Evolutionary conservation across 768 basidiomycete species (phyloP).

Genomic region (Leccinum variicolor): DNA sequence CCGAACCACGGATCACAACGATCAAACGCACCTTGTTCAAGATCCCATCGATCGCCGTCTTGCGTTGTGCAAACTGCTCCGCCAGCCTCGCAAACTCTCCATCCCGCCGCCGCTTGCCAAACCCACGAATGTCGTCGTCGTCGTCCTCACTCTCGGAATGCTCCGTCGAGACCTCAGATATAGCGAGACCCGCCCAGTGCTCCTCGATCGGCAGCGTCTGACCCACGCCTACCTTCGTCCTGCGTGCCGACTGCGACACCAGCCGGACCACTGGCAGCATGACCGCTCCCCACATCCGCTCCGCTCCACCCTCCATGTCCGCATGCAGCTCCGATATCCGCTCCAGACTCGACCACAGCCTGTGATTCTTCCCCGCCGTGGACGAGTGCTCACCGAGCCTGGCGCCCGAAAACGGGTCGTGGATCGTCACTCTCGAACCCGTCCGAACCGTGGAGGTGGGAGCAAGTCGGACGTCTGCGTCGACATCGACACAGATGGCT

Average conservation of each 20-base stretch:
- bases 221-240: constrained; percentile 24
- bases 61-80: constrained; percentile 66
- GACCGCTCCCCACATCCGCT: background rate
- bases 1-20: too few relatives aligned
- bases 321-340: constrained; percentile 69
- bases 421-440: constrained; percentile 18
- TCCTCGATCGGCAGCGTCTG: constrained; percentile 33
- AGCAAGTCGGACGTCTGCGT: constrained; percentile 13
- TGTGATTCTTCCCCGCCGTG: constrained; percentile 38
- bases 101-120: constrained; percentile 54
- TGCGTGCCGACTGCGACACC: background rate
- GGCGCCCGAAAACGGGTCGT: constrained; percentile 32
- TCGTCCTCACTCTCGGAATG: constrained; percentile 37
- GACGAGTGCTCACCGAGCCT: constrained; percentile 21
- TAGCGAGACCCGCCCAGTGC: constrained; percentile 9
- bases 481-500: constrained; percentile 8
- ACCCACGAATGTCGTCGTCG: constrained; percentile 49
- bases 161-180: constrained; percentile 22
- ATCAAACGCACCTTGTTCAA: constrained; percentile 85
- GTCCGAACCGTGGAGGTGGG: background rate
- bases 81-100: constrained; percentile 67
- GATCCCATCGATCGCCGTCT: constrained; percentile 63
- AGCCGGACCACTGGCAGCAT: background rate
- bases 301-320: constrained; percentile 56
- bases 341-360: constrained; percentile 65